Base-by-base conservation (phyloP, 371 early-diverging fungal genomes). In the Phascolomyces articulosus region DNA sequence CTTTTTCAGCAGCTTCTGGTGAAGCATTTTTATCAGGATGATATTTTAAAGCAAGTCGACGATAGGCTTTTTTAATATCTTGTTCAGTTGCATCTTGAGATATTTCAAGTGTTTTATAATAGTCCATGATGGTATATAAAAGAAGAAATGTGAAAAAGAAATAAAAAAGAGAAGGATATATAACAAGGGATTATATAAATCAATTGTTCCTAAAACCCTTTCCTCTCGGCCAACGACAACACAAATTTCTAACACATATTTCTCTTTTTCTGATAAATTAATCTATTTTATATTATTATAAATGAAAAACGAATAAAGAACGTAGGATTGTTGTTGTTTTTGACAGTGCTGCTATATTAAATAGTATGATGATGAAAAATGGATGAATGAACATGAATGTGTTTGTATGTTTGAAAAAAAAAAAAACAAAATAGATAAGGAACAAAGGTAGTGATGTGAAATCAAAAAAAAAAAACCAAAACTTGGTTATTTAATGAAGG, bases 11-110 rank as follows among this genome's bases (percentile, higher is more conserved):
- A 28, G 83, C 82, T 27, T 78, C 80, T 18, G 69, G 64, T 15
- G 71, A 68, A 8, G 68, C 40, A 54, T 86, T 84, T 57, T 84
- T 86, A 63, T 86, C 86, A n/a, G 86, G 86, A 67, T 86, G 86
- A 68, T 83, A 86, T 49, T 68, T 69, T n/a, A 84, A 55, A 38
- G 79, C 79, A 18, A 78, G 70, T 40, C 73, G 76, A 27, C 72
- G 55, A 54, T 82, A 84, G 7, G 85, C 77, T 58, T 77, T 79
- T 54, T 73, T 77, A n/a, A 84, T 80, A 23, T 80, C 74, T 20
- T 74, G 64, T 10, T 75, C 72, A n/a, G 40, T 48, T 24, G 82
- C 79, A 23, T 74, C 70, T 15, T 20, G 29, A 10, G 71, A 29
- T 16, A 80, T 27, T n/a, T 63, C 65, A 18, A 77, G 60, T 11